These are phyloP conservation scores for Fusarium hostae DNA, from an alignment of 2,329 filamentous ascomycete genomes.

Conservation along the genomic window DNA sequence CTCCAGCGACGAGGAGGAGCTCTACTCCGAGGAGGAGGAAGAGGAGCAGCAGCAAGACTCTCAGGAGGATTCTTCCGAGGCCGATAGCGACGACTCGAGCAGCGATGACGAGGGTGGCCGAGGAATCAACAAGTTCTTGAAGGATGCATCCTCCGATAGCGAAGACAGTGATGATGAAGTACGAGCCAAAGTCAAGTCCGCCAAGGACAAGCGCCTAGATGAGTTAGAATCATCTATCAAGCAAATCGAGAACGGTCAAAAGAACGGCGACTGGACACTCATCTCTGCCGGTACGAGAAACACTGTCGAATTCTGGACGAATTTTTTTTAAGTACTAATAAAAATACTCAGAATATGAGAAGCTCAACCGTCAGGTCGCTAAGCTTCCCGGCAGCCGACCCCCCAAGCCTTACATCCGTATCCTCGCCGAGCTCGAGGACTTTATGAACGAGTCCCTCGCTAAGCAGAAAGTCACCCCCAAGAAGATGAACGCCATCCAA, in stretches of 20 bases:
- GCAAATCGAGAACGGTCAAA: slow-evolving; percentile 94
- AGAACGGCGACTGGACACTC: slow-evolving; percentile 97
- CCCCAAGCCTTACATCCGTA: slow-evolving; percentile 93
- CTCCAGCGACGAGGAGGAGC: slow-evolving; percentile 95
- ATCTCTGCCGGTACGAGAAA: slow-evolving; percentile 78
- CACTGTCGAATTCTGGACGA: neutral
- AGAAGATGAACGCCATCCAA: slow-evolving; percentile 99
- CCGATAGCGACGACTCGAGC: slow-evolving; percentile 57
- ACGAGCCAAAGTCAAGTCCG: slow-evolving; percentile 90
- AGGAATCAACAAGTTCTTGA: slow-evolving; percentile 87
- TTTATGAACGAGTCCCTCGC: slow-evolving; percentile 92
- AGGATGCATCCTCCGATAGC: slow-evolving; percentile 76
- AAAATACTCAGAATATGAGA: slow-evolving; percentile 80
- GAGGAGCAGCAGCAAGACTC: slow-evolving; percentile 60
- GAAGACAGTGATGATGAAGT: slow-evolving; percentile 90
- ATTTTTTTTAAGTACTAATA: slow-evolving; percentile 24
- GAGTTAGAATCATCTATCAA: slow-evolving; percentile 91
- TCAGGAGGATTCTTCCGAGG: slow-evolving; percentile 61
- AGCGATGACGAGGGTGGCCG: slow-evolving; percentile 74
- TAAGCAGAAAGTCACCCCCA: slow-evolving; percentile 94
- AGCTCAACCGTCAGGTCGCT: slow-evolving; percentile 85
- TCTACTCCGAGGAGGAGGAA: slow-evolving; percentile 72
- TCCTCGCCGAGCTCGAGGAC: slow-evolving; percentile 92
- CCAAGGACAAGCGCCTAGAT: slow-evolving; percentile 96
- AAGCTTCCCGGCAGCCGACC: slow-evolving; percentile 82